Conservation (phyloP, 768 basidiomycete genomes). For the Macrolepiota albuminosa region DNA sequence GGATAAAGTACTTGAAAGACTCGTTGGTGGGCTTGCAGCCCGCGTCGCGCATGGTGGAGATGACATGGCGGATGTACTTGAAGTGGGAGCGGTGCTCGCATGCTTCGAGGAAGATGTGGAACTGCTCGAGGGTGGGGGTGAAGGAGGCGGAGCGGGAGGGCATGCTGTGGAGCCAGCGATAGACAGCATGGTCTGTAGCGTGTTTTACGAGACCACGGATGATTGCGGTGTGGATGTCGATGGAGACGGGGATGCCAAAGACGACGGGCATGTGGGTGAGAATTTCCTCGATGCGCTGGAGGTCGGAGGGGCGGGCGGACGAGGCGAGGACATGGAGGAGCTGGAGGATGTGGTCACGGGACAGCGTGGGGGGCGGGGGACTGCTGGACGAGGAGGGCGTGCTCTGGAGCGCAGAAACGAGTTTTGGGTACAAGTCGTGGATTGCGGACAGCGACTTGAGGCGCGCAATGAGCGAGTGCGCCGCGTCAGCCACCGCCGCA, state of each 20-base stretch:
- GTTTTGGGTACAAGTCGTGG: slow-evolving; percentile 29
- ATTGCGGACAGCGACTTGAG: slow-evolving; percentile 27
- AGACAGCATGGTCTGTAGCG: slow-evolving; percentile 38
- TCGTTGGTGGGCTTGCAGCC: slow-evolving; percentile 40
- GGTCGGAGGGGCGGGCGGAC: slow-evolving; percentile 49
- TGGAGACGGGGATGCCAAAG: slow-evolving; percentile 41
- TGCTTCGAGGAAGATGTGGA: slow-evolving; percentile 47
- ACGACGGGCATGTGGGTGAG: slow-evolving; percentile 43
- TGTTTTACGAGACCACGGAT: slow-evolving; percentile 42
- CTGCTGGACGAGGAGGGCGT: slow-evolving; percentile 12
- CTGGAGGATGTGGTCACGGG: slow-evolving; percentile 27
- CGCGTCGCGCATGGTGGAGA: slow-evolving; percentile 31
- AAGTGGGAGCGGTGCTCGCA: slow-evolving; percentile 27
- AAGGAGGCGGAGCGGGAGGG: slow-evolving; percentile 40
- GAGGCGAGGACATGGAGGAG: slow-evolving; percentile 42
- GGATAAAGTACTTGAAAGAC: slow-evolving; percentile 47
- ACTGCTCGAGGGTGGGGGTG: slow-evolving; percentile 46
- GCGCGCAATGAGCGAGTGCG: slow-evolving; percentile 16
- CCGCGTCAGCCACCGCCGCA: slow-evolving; percentile 7
- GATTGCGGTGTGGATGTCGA: slow-evolving; percentile 45
- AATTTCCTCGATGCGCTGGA: slow-evolving; percentile 50
- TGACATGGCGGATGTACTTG: slow-evolving; percentile 28
- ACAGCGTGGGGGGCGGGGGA: slow-evolving; percentile 22
- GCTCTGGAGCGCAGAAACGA: slow-evolving; percentile 19
- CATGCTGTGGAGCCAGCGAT: slow-evolving; percentile 52